Conservation (phyloP, 177 flowering plant species). For the Vitis hybrid region DNA sequence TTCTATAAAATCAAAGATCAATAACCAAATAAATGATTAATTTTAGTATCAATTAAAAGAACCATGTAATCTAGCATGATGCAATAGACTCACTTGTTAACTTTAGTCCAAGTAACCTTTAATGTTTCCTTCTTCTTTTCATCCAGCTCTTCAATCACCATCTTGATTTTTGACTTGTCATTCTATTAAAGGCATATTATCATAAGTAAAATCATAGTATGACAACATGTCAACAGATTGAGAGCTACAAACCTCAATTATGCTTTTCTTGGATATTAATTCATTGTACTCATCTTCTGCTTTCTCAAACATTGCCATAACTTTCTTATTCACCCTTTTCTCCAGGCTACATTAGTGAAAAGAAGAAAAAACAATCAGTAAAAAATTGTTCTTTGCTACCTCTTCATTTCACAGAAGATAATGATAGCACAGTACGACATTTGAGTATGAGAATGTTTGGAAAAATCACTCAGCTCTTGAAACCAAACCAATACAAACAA, state of each 20-base stretch:
- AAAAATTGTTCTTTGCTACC: too few relatives aligned
- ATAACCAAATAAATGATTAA: not conserved
- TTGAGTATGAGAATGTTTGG: too few relatives aligned
- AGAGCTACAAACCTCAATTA: constrained; percentile 71
- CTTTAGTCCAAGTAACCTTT: constrained; percentile 94
- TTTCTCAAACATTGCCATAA: constrained; percentile 99
- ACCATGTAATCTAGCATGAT: not conserved
- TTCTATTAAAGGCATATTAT: constrained; percentile 42
- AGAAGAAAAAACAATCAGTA: constrained; percentile 2
- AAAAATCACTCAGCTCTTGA: too few relatives aligned
- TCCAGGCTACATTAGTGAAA: constrained; percentile 59
- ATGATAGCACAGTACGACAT: too few relatives aligned
- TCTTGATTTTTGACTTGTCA: constrained; percentile 92
- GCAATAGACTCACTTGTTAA: constrained; percentile 60
- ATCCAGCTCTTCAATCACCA: constrained; percentile 95
- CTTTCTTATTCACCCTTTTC: constrained; percentile 98
- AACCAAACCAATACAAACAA: too few relatives aligned
- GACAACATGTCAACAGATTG: not conserved
- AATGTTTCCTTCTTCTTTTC: constrained; percentile 99
- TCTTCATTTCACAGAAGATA: too few relatives aligned
- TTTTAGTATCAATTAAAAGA: not conserved
- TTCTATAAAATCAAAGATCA: not conserved
- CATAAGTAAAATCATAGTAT: constrained; percentile 5
- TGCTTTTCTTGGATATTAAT: constrained; percentile 86
- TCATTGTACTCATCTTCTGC: constrained; percentile 98